These are phyloP conservation scores for Nicotiana obtusifolia DNA, from an alignment of 257 asterid species.

Conservation along the genomic window DNA sequence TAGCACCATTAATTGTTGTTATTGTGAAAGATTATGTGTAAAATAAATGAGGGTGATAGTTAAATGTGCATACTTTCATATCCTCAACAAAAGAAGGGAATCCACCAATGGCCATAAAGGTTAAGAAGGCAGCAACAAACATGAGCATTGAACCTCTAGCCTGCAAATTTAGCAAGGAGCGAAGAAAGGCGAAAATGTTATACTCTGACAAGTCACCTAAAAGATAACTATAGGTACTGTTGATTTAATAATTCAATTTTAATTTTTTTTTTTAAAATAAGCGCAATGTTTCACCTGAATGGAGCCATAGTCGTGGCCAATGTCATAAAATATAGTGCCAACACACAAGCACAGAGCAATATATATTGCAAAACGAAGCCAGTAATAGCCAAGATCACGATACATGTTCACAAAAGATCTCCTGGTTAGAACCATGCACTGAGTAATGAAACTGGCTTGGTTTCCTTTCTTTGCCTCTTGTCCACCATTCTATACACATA, in stretches of 20 bases:
- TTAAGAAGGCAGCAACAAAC: slow-evolving; percentile 40
- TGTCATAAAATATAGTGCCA: slow-evolving; percentile 44
- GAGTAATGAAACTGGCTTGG: slow-evolving; percentile 43
- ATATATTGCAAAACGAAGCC: slow-evolving; percentile 58
- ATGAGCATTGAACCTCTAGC: slow-evolving; percentile 53
- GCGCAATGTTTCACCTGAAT: slow-evolving; percentile 43
- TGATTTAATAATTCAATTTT: too few species aligned
- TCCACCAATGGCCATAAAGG: slow-evolving; percentile 69
- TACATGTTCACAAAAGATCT: slow-evolving; percentile 62
- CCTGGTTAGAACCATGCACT: slow-evolving; percentile 40
- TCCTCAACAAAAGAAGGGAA: slow-evolving; percentile 70
- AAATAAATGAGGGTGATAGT: background rate
- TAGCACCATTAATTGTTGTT: background rate
- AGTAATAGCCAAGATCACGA: slow-evolving; percentile 60
- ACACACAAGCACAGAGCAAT: slow-evolving; percentile 40
- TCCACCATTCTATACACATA: slow-evolving; percentile 19
- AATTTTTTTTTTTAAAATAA: too few species aligned
- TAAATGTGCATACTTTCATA: slow-evolving; percentile 40
- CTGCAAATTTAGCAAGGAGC: background rate
- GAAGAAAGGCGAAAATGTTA: too few species aligned
- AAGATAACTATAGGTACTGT: too few species aligned
- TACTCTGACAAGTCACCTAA: too few species aligned
- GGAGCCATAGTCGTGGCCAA: slow-evolving; percentile 44
- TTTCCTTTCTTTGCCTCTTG: slow-evolving; percentile 24
- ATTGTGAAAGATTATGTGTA: too few species aligned